These are phyloP conservation scores for Pichia cactophila DNA, from an alignment of 1,139 yeast species.

Conservation along the genomic window DNA sequence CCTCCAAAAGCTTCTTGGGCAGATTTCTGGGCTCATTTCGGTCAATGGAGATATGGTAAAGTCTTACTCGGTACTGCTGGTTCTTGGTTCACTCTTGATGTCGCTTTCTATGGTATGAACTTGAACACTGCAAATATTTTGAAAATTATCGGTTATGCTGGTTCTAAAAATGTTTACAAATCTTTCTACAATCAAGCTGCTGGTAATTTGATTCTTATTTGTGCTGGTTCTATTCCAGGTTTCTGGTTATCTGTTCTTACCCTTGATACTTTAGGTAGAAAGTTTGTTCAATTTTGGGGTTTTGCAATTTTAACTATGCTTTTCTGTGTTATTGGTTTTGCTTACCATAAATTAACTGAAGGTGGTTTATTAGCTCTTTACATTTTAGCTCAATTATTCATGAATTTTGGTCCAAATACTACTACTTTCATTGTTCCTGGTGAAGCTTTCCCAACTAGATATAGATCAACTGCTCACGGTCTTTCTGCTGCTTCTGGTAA, in stretches of 20 bases:
- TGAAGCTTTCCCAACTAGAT: conserved; percentile 93
- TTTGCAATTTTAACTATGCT: conserved; percentile 60
- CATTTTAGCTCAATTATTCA: conserved; percentile 75
- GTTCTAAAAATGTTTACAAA: conserved; percentile 52
- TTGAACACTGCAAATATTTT: conserved; percentile 74
- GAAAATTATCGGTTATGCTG: conserved; percentile 76
- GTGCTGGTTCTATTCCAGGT: conserved; percentile 92
- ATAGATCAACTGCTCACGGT: conserved; percentile 98
- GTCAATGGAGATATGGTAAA: conserved; percentile 84
- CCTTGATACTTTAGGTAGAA: conserved; percentile 73
- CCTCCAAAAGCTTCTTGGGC: conserved; percentile 53
- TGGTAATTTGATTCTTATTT: conserved; percentile 79
- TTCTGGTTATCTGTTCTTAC: conserved; percentile 79
- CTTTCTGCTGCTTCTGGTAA: conserved; percentile 94
- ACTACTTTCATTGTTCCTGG: conserved; percentile 96
- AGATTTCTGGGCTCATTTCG: conserved; percentile 66
- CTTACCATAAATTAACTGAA: conserved; percentile 55
- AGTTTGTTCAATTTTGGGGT: conserved; percentile 69
- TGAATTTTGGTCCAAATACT: conserved; percentile 90
- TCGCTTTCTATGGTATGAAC: conserved; percentile 88
- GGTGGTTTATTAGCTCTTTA: conserved; percentile 68
- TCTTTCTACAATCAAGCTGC: conserved; percentile 70
- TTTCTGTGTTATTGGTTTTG: conserved; percentile 73
- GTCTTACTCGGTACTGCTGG: conserved; percentile 89
- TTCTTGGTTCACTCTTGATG: conserved; percentile 93